Percentiles rank a stretch among this genome's conserved stretches.
Conservation (phyloP, 768 basidiomycete species). For the Tephrocybe sp. region DNA sequence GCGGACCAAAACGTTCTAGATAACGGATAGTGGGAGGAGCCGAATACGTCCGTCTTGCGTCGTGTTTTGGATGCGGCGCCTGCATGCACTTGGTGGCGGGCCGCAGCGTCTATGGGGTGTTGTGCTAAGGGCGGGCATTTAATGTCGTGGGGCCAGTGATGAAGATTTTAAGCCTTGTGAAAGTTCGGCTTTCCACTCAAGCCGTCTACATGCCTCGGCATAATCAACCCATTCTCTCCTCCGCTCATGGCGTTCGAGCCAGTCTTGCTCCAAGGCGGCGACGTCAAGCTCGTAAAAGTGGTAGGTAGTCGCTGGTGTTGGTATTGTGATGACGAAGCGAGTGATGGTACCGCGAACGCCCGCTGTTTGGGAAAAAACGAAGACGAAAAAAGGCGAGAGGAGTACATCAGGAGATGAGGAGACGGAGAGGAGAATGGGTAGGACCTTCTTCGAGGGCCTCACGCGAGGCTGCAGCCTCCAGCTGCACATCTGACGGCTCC, state of each 20-base stretch:
- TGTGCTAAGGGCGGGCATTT: slow-evolving; percentile 2
- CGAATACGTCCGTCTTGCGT: slow-evolving; percentile 15
- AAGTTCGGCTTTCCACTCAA: slow-evolving; percentile 86
- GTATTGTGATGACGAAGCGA: slow-evolving; percentile 81
- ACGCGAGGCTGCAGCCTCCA: slow-evolving; percentile 86
- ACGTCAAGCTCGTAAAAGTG: slow-evolving; percentile 93
- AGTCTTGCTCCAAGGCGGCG: slow-evolving; percentile 68
- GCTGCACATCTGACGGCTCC: slow-evolving; percentile 75
- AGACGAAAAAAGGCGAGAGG: slow-evolving; percentile 29
- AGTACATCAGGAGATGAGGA: slow-evolving; percentile 67
- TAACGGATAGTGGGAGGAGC: slow-evolving; percentile 14
- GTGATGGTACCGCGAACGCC: slow-evolving; percentile 87
- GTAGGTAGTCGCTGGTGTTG: slow-evolving; percentile 75
- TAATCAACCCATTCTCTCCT: slow-evolving; percentile 88
- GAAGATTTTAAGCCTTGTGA: slow-evolving; percentile 72
- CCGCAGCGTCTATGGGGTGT: slow-evolving; percentile 3
- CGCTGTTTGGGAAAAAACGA: slow-evolving; percentile 48
- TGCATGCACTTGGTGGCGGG: slow-evolving; percentile 3
- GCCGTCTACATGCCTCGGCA: slow-evolving; percentile 68
- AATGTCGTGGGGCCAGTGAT: slow-evolving; percentile 53
- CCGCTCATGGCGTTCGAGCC: slow-evolving; percentile 80
- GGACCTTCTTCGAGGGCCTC: slow-evolving; percentile 97
- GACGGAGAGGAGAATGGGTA: slow-evolving; percentile 76
- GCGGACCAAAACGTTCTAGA: slow-evolving; percentile 21
- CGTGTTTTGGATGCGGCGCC: slow-evolving; percentile 2